A percentile compares a stretch with the other conserved stretches of the same genome.
Conservation (phyloP, 148 eudicot species). For the Spergularia marina region DNA sequence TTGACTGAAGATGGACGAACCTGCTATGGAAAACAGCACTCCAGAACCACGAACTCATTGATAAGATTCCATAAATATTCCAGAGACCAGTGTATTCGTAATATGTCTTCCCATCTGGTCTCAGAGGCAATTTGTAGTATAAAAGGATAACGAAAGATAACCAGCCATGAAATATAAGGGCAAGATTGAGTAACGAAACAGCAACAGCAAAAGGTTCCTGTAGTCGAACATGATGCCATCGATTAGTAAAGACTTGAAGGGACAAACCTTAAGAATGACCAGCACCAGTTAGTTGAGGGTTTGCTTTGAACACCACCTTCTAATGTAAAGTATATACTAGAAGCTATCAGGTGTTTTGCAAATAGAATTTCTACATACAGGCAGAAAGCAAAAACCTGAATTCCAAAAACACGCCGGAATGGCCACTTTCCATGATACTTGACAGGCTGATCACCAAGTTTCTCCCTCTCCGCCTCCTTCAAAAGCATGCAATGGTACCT, state of each 20-base stretch:
- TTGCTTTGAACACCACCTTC: not conserved
- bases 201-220: slow-evolving; percentile 94
- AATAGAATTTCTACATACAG: not conserved
- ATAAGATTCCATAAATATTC: slow-evolving; percentile 65
- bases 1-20: slow-evolving; percentile 31
- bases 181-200: slow-evolving; percentile 74
- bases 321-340: not conserved
- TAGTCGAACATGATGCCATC: slow-evolving; percentile 2
- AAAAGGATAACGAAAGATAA: slow-evolving; percentile 74
- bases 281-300: not conserved
- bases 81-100: slow-evolving; percentile 74
- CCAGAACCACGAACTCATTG: slow-evolving; percentile 84
- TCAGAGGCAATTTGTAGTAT: slow-evolving; percentile 64
- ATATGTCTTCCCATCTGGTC: slow-evolving; percentile 49
- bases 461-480: slow-evolving; percentile 54
- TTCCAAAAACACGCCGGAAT: slow-evolving; percentile 54
- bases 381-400: slow-evolving; percentile 45
- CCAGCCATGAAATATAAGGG: slow-evolving; percentile 87
- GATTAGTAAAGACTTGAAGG: not conserved
- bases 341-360: not conserved
- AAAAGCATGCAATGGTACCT: slow-evolving; percentile 70
- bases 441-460: slow-evolving; percentile 52
- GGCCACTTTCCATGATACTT: slow-evolving; percentile 89
- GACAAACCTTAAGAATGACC: not conserved
- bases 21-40: slow-evolving; percentile 74